Percentiles rank a stretch among this genome's conserved stretches.
Conservation (phyloP, 192 early-diverging fungal species). For the Rhizophagus prolifer region DNA sequence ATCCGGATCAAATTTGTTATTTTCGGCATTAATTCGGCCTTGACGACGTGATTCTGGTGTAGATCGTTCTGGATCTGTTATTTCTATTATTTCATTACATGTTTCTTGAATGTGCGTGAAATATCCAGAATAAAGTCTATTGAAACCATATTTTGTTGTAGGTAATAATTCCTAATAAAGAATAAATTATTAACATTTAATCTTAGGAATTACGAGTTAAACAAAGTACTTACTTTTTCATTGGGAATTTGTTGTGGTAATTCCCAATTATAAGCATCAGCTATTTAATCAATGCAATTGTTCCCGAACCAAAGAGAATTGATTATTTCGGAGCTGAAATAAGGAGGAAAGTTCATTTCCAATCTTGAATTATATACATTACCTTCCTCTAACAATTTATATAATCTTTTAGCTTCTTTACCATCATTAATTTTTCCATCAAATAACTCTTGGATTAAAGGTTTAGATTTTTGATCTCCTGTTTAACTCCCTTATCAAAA, state of each 20-base stretch:
- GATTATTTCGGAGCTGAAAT: background rate
- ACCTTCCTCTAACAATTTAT: background rate
- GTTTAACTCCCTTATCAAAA: background rate
- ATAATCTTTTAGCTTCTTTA: background rate
- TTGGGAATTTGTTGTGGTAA: slow-evolving; percentile 67
- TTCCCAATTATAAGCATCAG: slow-evolving; percentile 85
- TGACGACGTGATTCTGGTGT: slow-evolving; percentile 53
- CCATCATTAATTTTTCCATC: background rate
- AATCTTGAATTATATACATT: background rate
- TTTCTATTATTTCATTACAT: slow-evolving; percentile 68
- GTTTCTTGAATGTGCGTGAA: slow-evolving; percentile 72
- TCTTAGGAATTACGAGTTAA: background rate
- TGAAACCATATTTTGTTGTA: slow-evolving; percentile 83
- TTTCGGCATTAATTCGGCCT: slow-evolving; percentile 66
- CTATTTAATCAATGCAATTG: slow-evolving; percentile 18
- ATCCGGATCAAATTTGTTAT: slow-evolving; percentile 88
- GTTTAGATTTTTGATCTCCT: too few species aligned
- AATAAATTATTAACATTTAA: background rate
- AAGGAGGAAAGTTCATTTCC: background rate
- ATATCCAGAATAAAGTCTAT: slow-evolving; percentile 77
- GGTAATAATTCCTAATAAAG: slow-evolving; percentile 23
- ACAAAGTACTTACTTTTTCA: slow-evolving; percentile 35
- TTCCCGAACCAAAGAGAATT: background rate
- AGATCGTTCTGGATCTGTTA: slow-evolving; percentile 59
- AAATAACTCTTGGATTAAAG: background rate